Conservation (phyloP, 73 alveolate genomes). For the Paramecium caudatum region DNA sequence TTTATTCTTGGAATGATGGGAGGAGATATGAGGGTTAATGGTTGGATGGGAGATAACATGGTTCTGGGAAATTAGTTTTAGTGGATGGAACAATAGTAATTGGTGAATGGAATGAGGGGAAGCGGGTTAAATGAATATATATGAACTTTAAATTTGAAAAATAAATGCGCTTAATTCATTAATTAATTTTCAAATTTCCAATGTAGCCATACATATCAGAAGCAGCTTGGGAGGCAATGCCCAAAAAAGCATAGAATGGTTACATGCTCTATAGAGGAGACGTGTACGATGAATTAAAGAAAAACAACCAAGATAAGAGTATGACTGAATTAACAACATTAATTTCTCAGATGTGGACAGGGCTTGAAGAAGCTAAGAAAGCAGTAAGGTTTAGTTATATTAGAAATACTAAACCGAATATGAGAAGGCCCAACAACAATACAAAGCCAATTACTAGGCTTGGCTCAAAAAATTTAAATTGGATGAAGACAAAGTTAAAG, state of each 20-base stretch:
- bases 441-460: not conserved
- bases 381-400: not conserved
- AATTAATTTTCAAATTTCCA: too few relatives aligned
- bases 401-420: conserved; percentile 50
- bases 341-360: conserved; percentile 19
- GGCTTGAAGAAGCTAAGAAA: conserved; percentile 1
- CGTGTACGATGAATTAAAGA: conserved; percentile 2
- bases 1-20: conserved; percentile 77
- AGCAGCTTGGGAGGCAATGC: conserved; percentile 30
- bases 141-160: too few relatives aligned
- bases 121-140: conserved; percentile 65
- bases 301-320: conserved; percentile 48
- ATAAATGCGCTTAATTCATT: too few relatives aligned
- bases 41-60: conserved; percentile 81
- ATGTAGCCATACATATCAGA: conserved; percentile 51
- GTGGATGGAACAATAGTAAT: conserved; percentile 71
- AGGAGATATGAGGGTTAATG: conserved; percentile 75
- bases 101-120: conserved; percentile 78
- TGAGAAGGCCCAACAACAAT: conserved; percentile 22
- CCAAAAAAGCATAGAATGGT: conserved; percentile 50
- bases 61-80: conserved; percentile 78
- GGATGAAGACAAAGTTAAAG: conserved; percentile 45
- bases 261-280: conserved; percentile 15
- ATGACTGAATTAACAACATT: conserved; percentile 46
- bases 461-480: conserved; percentile 55